A percentile compares a stretch with the other conserved stretches of the same genome.
These are phyloP conservation scores for Hypoxylon lenormandii DNA, from an alignment of 495 filamentous ascomycete species.

Conservation along the genomic window DNA sequence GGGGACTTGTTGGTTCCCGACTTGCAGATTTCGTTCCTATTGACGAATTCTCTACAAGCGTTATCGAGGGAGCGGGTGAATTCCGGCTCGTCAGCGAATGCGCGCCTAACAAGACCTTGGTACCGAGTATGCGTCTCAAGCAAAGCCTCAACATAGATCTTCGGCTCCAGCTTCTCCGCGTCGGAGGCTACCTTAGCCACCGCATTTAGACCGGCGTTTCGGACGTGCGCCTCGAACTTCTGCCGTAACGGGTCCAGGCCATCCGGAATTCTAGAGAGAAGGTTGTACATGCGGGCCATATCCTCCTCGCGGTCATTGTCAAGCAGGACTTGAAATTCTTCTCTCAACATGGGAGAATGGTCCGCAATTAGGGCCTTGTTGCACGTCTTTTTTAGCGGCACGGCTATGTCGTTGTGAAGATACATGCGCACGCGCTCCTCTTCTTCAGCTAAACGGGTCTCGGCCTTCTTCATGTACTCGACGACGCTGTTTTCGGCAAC, in stretches of 20 bases:
- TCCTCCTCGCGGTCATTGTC: slow-evolving; percentile 96
- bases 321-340: slow-evolving; percentile 95
- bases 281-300: slow-evolving; percentile 93
- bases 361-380: slow-evolving; percentile 88
- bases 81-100: slow-evolving; percentile 94
- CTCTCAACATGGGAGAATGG: slow-evolving; percentile 83
- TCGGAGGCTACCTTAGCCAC: slow-evolving; percentile 92
- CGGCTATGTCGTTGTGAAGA: slow-evolving; percentile 86
- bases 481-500: slow-evolving; percentile 97
- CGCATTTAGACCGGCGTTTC: slow-evolving; percentile 85
- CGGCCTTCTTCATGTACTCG: slow-evolving; percentile 99
- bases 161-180: slow-evolving; percentile 91
- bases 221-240: slow-evolving; percentile 91
- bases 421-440: slow-evolving; percentile 94
- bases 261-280: slow-evolving; percentile 89
- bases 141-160: slow-evolving; percentile 93
- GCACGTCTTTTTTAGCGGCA: slow-evolving; percentile 85
- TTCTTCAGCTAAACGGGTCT: slow-evolving; percentile 89
- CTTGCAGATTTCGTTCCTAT: slow-evolving; percentile 94
- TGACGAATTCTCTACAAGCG: slow-evolving; percentile 97
- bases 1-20: slow-evolving; percentile 90
- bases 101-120: slow-evolving; percentile 86
- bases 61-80: slow-evolving; percentile 97
- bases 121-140: slow-evolving; percentile 95
- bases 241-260: slow-evolving; percentile 88